Evolutionary conservation across 768 basidiomycete genomes (phyloP).

Genomic region (Clathrus columnatus): DNA sequence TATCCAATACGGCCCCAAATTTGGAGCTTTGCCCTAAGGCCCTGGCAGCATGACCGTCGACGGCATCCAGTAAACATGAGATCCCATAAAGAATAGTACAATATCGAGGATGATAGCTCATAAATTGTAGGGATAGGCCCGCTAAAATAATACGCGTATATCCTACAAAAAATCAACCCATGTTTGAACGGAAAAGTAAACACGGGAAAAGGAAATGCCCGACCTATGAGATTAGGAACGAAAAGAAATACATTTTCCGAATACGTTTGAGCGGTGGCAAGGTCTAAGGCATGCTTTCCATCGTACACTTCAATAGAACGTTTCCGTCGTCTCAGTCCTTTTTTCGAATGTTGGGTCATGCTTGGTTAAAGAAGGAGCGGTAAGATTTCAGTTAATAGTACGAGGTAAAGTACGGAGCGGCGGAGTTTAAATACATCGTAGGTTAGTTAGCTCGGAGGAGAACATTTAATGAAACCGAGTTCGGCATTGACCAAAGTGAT

Average conservation of each 20-base stretch:
- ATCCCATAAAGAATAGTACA: constrained; percentile 85
- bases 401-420: background rate
- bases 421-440: background rate
- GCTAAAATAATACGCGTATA: constrained; percentile 89
- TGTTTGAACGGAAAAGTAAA: background rate
- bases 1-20: constrained; percentile 96
- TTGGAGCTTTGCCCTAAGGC: constrained; percentile 85
- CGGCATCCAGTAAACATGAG: constrained; percentile 89
- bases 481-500: too few species aligned
- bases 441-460: too few species aligned
- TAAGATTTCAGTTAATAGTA: background rate
- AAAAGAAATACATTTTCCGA: constrained; percentile 98
- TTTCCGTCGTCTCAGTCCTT: constrained; percentile 28
- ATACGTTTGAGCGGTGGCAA: constrained; percentile 77
- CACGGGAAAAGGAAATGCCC: constrained; percentile 20
- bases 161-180: constrained; percentile 36
- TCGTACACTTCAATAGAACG: constrained; percentile 64
- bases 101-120: constrained; percentile 91
- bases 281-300: constrained; percentile 78
- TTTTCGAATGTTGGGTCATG: background rate
- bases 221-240: constrained; percentile 92
- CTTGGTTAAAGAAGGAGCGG: background rate
- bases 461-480: too few species aligned
- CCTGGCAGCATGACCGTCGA: constrained; percentile 89
- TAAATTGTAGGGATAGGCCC: constrained; percentile 78